phyloP scores from a whole-genome alignment of 305 asterid genomes.

The Fraxinus nigra region DNA sequence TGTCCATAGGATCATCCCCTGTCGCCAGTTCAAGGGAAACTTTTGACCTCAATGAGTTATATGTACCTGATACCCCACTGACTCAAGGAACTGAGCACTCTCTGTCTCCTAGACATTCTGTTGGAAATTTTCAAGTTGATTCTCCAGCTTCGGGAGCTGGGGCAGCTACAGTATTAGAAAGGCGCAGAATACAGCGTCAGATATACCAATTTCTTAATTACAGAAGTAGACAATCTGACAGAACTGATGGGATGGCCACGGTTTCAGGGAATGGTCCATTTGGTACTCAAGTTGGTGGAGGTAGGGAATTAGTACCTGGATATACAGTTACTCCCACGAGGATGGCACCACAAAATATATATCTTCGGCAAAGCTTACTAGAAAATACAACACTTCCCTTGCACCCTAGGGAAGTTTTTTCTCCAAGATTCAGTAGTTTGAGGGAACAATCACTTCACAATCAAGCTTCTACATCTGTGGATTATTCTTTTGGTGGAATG shows the following conservation, averaged over 20 bases:
- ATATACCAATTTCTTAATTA: conserved; percentile 54
- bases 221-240: conserved; percentile 54
- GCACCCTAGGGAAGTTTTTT: conserved; percentile 32
- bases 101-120: conserved; percentile 41
- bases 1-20: conserved; percentile 55
- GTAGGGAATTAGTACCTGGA: conserved; percentile 30
- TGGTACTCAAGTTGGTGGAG: conserved; percentile 48
- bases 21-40: conserved; percentile 48
- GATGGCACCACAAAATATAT: conserved; percentile 25
- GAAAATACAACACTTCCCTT: conserved; percentile 25
- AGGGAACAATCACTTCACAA: conserved; percentile 37
- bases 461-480: conserved; percentile 60
- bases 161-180: conserved; percentile 58
- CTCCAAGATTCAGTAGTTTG: conserved; percentile 39
- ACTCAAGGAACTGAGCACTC: conserved; percentile 39
- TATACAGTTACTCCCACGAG: conserved; percentile 27
- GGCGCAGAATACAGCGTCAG: conserved; percentile 75
- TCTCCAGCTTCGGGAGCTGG: conserved; percentile 56
- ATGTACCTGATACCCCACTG: conserved; percentile 76
- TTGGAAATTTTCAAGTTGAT: conserved; percentile 47
- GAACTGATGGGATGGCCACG: conserved; percentile 29
- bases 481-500: conserved; percentile 35
- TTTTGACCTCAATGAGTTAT: conserved; percentile 76
- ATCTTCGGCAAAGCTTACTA: conserved; percentile 37
- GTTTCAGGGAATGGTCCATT: conserved; percentile 42